A percentile compares a stretch with the other conserved stretches of the same genome.
Evolutionary conservation across 1,284 basidiomycete genomes (phyloP).

Genomic region (Tausonia pullulans): DNA sequence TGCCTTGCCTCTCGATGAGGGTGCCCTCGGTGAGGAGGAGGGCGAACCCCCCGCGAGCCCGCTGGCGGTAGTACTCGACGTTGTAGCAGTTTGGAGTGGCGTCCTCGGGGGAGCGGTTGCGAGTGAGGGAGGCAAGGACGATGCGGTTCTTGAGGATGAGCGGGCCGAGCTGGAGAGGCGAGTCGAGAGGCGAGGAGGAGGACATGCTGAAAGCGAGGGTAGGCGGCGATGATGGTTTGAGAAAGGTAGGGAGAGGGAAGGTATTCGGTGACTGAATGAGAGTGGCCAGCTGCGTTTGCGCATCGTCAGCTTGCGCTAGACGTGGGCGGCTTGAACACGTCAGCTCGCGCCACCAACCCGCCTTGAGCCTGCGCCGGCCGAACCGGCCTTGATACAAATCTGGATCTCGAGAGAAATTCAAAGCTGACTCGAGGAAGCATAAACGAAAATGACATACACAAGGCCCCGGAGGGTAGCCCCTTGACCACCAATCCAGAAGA

Average conservation of each 20-base stretch:
- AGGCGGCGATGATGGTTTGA: not conserved
- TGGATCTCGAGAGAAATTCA: too few species aligned
- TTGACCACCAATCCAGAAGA: too few species aligned
- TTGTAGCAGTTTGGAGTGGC: not conserved
- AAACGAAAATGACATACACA: too few species aligned
- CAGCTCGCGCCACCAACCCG: too few species aligned
- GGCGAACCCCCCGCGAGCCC: not conserved
- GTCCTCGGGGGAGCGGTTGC: not conserved
- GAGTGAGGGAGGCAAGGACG: not conserved
- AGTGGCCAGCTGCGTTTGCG: too few species aligned
- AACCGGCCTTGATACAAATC: too few species aligned
- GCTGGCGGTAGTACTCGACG: not conserved
- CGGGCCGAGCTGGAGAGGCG: not conserved
- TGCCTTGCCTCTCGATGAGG: not conserved
- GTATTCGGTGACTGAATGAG: not conserved
- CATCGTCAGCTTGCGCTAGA: too few species aligned
- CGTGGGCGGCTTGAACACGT: too few species aligned
- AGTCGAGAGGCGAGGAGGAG: not conserved
- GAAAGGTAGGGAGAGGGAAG: not conserved
- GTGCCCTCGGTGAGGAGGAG: constrained; percentile 1
- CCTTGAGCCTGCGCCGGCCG: too few species aligned
- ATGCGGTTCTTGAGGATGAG: not conserved
- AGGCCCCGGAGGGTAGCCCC: too few species aligned
- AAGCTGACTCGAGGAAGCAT: too few species aligned
- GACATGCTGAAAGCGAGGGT: too few species aligned